Percentiles rank a stretch among this genome's conserved stretches.
phyloP scores from a whole-genome alignment of 2,329 filamentous ascomycete species.

The Exserohilum turcica region DNA sequence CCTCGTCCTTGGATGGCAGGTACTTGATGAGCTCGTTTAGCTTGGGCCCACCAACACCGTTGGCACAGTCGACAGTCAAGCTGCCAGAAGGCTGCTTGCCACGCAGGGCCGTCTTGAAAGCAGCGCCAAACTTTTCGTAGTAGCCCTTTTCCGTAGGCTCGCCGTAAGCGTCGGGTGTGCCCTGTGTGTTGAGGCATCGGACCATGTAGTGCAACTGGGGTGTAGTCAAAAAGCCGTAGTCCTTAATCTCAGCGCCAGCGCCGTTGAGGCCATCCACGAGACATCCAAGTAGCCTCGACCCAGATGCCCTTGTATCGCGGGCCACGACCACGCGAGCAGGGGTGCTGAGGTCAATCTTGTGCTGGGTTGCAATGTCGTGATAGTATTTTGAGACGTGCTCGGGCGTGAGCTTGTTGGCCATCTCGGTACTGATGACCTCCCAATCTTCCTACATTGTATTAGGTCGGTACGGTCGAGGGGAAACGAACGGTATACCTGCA shows the following conservation, averaged over 20 bases:
- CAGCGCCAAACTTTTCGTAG: constrained; percentile 86
- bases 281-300: constrained; percentile 78
- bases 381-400: constrained; percentile 77
- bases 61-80: constrained; percentile 91
- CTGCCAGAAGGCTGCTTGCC: constrained; percentile 70
- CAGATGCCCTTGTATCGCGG: constrained; percentile 90
- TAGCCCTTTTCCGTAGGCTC: constrained; percentile 89
- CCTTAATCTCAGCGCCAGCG: constrained; percentile 73
- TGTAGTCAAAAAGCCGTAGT: constrained; percentile 91
- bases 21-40: constrained; percentile 83
- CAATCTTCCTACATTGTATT: constrained; percentile 67
- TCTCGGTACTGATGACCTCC: constrained; percentile 84
- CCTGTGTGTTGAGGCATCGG: constrained; percentile 90
- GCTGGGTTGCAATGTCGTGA: constrained; percentile 65
- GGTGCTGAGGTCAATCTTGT: constrained; percentile 67
- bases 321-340: constrained; percentile 85
- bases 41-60: constrained; percentile 94
- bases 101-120: constrained; percentile 83
- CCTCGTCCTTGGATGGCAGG: constrained; percentile 69
- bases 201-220: constrained; percentile 98
- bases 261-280: constrained; percentile 80
- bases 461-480: background rate
- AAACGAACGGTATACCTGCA: constrained; percentile 55
- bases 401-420: constrained; percentile 83
- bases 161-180: constrained; percentile 85